A percentile compares a stretch with the other conserved stretches of the same genome.
These are phyloP conservation scores for Tylopilus sp. DNA, from an alignment of 768 basidiomycete species.

Conservation along the genomic window DNA sequence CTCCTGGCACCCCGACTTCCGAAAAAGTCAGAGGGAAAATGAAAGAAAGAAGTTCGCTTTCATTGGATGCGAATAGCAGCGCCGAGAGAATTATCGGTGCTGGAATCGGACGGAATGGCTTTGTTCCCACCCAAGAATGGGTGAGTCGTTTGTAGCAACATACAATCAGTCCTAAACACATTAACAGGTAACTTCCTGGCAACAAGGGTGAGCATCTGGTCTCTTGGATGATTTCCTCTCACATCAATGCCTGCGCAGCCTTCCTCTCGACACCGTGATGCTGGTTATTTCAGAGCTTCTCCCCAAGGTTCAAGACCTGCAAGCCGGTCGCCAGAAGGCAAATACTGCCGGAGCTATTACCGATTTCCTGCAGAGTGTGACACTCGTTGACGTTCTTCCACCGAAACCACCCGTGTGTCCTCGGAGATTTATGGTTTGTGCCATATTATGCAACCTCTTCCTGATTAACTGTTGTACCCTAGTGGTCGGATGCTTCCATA, in stretches of 20 bases:
- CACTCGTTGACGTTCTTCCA: constrained; percentile 72
- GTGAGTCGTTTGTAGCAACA: constrained; percentile 38
- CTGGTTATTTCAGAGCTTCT: constrained; percentile 84
- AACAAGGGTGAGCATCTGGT: constrained; percentile 69
- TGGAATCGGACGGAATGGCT: constrained; percentile 84
- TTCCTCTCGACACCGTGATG: constrained; percentile 87
- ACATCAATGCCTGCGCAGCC: constrained; percentile 39
- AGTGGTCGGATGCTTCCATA: constrained; percentile 93
- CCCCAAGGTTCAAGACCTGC: constrained; percentile 80
- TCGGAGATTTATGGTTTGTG: constrained; percentile 71
- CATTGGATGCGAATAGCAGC: constrained; percentile 48
- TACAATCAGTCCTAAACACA: constrained; percentile 1
- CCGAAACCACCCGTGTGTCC: constrained; percentile 60
- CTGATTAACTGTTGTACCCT: neutral
- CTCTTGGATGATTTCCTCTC: neutral
- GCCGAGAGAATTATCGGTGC: constrained; percentile 63
- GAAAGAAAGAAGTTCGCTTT: constrained; percentile 63
- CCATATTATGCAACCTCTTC: neutral
- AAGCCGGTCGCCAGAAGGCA: constrained; percentile 59
- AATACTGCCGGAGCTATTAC: constrained; percentile 67
- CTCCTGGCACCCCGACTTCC: constrained; percentile 42
- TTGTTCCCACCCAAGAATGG: constrained; percentile 97
- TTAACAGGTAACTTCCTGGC: constrained; percentile 83
- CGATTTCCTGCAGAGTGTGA: constrained; percentile 69
- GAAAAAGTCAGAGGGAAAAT: constrained; percentile 94